A percentile compares a stretch with the other conserved stretches of the same genome.
Evolutionary conservation across 1,139 yeast species (phyloP).

Genomic region (Nakaseomyces sp.): DNA sequence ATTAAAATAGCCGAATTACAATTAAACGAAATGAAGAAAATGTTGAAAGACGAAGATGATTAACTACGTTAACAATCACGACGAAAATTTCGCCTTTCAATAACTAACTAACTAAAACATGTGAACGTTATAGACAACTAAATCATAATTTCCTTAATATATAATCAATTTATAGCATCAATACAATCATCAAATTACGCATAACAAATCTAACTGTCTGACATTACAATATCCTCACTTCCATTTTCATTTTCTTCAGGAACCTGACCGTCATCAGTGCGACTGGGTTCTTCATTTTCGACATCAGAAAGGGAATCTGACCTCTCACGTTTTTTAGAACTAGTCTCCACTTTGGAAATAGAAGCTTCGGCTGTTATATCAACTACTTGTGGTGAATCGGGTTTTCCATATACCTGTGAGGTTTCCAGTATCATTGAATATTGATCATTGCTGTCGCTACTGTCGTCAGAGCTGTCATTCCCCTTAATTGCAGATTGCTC

Average conservation of each 20-base stretch:
- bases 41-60: constrained; percentile 11
- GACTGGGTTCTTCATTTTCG: too few species aligned
- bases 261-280: too few species aligned
- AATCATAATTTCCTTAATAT: too few species aligned
- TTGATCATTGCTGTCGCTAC: constrained; percentile 18
- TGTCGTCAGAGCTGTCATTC: constrained; percentile 14
- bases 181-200: not conserved
- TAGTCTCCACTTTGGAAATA: constrained; percentile 11
- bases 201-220: not conserved
- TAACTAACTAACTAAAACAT: not conserved
- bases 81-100: not conserved
- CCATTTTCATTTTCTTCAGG: not conserved
- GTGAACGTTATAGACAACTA: too few species aligned
- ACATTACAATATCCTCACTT: not conserved
- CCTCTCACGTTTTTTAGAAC: not conserved
- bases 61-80: not conserved
- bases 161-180: not conserved
- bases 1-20: constrained; percentile 47
- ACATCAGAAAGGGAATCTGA: not conserved
- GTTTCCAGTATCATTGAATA: constrained; percentile 28
- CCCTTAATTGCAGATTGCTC: constrained; percentile 14
- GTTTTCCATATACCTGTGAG: constrained; percentile 7
- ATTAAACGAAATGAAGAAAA: constrained; percentile 35
- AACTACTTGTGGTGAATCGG: constrained; percentile 7
- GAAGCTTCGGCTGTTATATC: constrained; percentile 8